Evolutionary conservation across 257 asterid genomes (phyloP), one percentile per base, ranked within the genome.

Genomic region (Handroanthus guayacan): DNA sequence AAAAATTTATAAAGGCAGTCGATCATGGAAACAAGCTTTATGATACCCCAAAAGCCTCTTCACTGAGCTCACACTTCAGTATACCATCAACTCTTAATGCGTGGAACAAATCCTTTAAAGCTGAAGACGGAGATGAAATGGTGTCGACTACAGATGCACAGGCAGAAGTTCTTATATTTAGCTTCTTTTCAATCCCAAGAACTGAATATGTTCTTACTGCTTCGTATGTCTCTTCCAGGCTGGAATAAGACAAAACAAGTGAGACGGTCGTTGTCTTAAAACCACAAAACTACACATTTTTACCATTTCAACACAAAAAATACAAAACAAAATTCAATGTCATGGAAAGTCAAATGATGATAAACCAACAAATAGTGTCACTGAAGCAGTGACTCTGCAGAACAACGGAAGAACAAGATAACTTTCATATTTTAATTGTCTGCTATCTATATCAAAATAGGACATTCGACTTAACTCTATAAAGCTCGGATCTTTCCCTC

Each of bases 181-280:
- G 44, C 72, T 69, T 72, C 63, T 80, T 74, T n/a, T 83, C 85
- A 83, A 87, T 80, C 54, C 89, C 88, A 71, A 89, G 87, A 82
- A 86, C 84, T 78, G 83, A 84, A 55, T 84, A 84, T 13, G 90
- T 87, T 71, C 87, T 83, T 64, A 89, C 82, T 55, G 87, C 91
- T 78, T 87, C 86, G n/a, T 82, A 87, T 54, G 90, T 69, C 65
- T 84, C 88, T 81, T 89, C 91, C 65, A 89, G 55, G 69, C 95
- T 89, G 83, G 17, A 67, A 57, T 72, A 7, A 13, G 41, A 55
- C 1, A 72, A 14, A 55, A n/a, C 54, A 48, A 71, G 34, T 54
- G 65, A 56, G 67, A 50, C 48, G n/a, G 43, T 9, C 25, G 11
- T 52, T 55, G 44, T 50, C 55, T 58, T 68, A 18, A 62, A 67